phyloP scores from a whole-genome alignment of 306 rosid species.

The Prunus persica region DNA sequence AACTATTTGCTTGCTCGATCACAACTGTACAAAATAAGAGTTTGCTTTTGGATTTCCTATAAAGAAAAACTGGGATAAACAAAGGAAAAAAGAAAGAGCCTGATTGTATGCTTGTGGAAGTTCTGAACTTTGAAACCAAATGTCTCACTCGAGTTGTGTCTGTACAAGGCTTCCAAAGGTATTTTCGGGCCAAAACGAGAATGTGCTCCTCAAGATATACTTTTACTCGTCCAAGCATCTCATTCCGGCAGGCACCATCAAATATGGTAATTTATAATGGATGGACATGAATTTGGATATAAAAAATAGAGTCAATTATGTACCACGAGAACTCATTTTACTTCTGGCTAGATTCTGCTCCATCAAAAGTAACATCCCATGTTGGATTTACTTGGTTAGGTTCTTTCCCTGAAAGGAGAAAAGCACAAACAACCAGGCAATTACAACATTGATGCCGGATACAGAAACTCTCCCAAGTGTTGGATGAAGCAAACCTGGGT shows the following conservation, averaged over 20 bases:
- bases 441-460: slow-evolving; percentile 24
- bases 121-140: neutral
- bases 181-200: neutral
- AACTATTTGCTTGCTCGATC: neutral
- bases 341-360: slow-evolving; percentile 18
- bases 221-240: slow-evolving; percentile 3
- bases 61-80: neutral
- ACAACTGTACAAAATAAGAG: neutral
- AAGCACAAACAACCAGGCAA: slow-evolving; percentile 26
- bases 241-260: neutral
- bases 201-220: neutral
- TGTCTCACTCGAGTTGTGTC: neutral
- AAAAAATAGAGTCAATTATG: neutral
- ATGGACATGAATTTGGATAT: neutral
- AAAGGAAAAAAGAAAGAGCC: neutral
- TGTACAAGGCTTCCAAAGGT: neutral
- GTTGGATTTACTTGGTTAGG: slow-evolving; percentile 12
- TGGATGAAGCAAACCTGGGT: slow-evolving; percentile 60
- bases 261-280: neutral
- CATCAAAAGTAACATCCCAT: slow-evolving; percentile 29
- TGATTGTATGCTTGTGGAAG: neutral
- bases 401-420: slow-evolving; percentile 38
- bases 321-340: neutral
- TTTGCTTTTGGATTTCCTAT: neutral
- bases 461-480: slow-evolving; percentile 20